Evolutionary conservation across 163 green algal genomes (phyloP).

Genomic region (Scenedesmus sp.): DNA sequence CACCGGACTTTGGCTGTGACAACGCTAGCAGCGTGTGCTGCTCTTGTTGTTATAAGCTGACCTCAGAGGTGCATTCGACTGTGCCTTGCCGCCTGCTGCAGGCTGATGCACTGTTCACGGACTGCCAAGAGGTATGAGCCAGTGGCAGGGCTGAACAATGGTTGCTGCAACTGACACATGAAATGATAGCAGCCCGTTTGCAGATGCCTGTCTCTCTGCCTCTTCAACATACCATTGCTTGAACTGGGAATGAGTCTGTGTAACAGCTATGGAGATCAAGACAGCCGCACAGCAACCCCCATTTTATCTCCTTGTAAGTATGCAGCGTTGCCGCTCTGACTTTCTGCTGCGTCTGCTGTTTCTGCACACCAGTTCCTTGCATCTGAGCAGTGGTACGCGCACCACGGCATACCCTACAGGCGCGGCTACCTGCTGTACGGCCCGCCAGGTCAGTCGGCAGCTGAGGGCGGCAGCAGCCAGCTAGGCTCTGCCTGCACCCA

Average conservation of each 20-base stretch:
- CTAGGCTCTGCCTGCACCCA: background rate
- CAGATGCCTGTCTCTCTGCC: too few species aligned
- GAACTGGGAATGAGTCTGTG: too few species aligned
- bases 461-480: background rate
- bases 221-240: too few species aligned
- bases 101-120: slow-evolving; percentile 48
- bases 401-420: slow-evolving; percentile 67
- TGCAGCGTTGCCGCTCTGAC: background rate
- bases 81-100: background rate
- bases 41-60: too few species aligned
- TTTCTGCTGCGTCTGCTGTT: background rate
- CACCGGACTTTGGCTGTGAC: too few species aligned
- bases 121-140: slow-evolving; percentile 54
- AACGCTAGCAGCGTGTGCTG: background rate
- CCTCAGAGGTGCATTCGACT: background rate
- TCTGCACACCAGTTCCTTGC: slow-evolving; percentile 57
- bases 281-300: background rate
- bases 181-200: too few species aligned
- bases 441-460: slow-evolving; percentile 45
- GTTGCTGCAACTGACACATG: background rate
- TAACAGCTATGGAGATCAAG: too few species aligned
- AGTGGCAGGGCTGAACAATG: background rate
- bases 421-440: slow-evolving; percentile 67
- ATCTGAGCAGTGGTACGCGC: slow-evolving; percentile 63
- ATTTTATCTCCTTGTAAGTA: background rate